These are phyloP conservation scores for Candida ponderosae DNA, from an alignment of 805 yeast species.

Conservation along the genomic window DNA sequence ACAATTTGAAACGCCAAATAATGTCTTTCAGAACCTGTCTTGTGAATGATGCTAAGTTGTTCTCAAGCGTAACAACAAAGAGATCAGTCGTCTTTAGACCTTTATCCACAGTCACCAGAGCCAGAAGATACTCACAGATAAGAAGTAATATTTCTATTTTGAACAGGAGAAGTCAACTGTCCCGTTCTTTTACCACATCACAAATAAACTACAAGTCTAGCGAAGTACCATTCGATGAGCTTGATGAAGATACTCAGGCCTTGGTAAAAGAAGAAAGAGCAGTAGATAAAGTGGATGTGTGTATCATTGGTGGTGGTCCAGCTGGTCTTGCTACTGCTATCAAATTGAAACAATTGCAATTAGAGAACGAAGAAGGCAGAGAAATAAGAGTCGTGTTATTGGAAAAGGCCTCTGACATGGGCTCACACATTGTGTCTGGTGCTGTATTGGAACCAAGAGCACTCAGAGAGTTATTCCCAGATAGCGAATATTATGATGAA, in stretches of 20 bases:
- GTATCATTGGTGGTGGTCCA: conserved; percentile 97
- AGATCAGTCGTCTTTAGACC: not conserved
- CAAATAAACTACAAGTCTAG: conserved; percentile 4
- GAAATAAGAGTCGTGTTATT: conserved; percentile 79
- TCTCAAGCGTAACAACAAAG: not conserved
- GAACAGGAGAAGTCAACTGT: too few relatives aligned
- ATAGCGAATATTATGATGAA: conserved; percentile 44
- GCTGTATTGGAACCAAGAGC: conserved; percentile 92
- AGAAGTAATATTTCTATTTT: too few relatives aligned
- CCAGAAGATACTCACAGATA: not conserved
- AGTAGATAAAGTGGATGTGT: conserved; percentile 82
- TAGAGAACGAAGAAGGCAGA: conserved; percentile 47
- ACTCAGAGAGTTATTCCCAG: conserved; percentile 74
- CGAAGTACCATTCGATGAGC: conserved; percentile 19
- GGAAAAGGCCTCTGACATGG: conserved; percentile 91
- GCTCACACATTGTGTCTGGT: conserved; percentile 87
- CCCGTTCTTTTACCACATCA: not conserved
- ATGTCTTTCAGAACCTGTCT: too few relatives aligned
- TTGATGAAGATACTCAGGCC: conserved; percentile 37
- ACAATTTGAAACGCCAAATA: too few relatives aligned
- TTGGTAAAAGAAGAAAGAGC: conserved; percentile 60
- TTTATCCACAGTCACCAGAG: not conserved
- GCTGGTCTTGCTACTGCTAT: conserved; percentile 96
- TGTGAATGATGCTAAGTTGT: not conserved
- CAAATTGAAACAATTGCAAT: conserved; percentile 75